Evolutionary conservation across 2,329 filamentous ascomycete species (phyloP).

Genomic region (Phaeoacremonium minimum): DNA sequence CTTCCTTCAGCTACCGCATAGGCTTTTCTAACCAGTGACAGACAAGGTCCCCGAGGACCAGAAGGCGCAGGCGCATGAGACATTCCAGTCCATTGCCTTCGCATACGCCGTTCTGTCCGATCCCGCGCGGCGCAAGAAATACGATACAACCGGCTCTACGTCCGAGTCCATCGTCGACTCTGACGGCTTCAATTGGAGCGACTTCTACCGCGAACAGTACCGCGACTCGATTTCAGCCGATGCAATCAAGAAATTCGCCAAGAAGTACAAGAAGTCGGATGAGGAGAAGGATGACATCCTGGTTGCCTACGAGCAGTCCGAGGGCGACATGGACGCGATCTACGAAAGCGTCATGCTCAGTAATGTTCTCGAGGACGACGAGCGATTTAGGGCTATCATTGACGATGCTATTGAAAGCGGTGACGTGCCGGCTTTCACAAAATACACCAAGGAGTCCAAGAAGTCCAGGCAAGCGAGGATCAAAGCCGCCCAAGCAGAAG

Average conservation of each 20-base stretch:
- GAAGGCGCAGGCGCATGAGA: slow-evolving; percentile 69
- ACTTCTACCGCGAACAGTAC: slow-evolving; percentile 85
- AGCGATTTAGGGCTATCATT: slow-evolving; percentile 76
- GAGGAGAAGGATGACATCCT: slow-evolving; percentile 81
- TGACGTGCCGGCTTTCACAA: slow-evolving; percentile 61
- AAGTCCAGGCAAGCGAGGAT: slow-evolving; percentile 55
- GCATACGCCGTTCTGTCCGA: slow-evolving; percentile 93
- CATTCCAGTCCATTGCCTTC: slow-evolving; percentile 88
- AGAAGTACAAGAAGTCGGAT: slow-evolving; percentile 77
- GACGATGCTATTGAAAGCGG: slow-evolving; percentile 70
- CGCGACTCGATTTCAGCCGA: slow-evolving; percentile 69
- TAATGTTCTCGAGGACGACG: slow-evolving; percentile 77
- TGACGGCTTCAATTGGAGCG: slow-evolving; percentile 83
- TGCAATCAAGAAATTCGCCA: slow-evolving; percentile 70
- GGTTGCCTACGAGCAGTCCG: slow-evolving; percentile 64
- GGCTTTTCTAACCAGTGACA: slow-evolving; percentile 19
- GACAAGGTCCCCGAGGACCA: slow-evolving; percentile 72
- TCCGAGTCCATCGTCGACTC: slow-evolving; percentile 74
- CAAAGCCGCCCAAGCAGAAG: slow-evolving; percentile 62
- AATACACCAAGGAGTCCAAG: slow-evolving; percentile 72
- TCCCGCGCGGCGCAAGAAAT: slow-evolving; percentile 72
- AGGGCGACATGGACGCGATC: slow-evolving; percentile 72
- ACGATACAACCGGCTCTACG: slow-evolving; percentile 87
- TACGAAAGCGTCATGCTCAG: slow-evolving; percentile 87
- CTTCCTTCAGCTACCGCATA: neutral